Evolutionary conservation across 805 yeast genomes (phyloP).

Genomic region (Myxozyma neotropica): DNA sequence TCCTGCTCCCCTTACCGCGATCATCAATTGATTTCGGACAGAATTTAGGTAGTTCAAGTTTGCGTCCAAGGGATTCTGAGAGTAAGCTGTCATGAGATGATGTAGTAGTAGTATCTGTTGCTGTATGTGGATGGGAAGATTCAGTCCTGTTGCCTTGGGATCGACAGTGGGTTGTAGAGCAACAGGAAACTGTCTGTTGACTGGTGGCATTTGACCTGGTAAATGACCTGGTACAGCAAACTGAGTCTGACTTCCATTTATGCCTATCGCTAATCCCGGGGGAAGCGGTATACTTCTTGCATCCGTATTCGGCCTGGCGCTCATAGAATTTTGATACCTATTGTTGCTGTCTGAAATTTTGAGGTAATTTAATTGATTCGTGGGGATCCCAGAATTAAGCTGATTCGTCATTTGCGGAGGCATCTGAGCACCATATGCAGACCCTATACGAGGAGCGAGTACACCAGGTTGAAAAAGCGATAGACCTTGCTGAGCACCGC

Average conservation of each 20-base stretch:
- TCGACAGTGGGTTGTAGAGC: background rate
- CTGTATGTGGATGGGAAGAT: background rate
- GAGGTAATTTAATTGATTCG: background rate
- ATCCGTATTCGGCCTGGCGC: background rate
- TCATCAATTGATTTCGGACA: background rate
- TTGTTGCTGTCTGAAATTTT: background rate
- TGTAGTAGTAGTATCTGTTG: background rate
- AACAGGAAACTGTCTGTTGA: background rate
- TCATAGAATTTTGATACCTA: background rate
- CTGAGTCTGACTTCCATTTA: background rate
- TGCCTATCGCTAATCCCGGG: background rate
- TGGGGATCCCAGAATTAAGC: background rate
- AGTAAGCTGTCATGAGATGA: slow-evolving; percentile 3
- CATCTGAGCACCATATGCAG: slow-evolving; percentile 1
- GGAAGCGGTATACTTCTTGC: background rate
- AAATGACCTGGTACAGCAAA: background rate
- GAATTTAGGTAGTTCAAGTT: background rate
- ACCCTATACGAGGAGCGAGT: background rate
- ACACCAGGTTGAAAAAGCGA: background rate
- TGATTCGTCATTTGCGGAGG: background rate
- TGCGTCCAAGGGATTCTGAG: background rate
- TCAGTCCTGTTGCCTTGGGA: background rate
- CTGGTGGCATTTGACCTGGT: background rate
- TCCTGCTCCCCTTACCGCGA: background rate
- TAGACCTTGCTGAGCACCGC: background rate